Base-by-base conservation (phyloP, 805 yeast genomes). In the Sungouiozyma ichnusensis region DNA sequence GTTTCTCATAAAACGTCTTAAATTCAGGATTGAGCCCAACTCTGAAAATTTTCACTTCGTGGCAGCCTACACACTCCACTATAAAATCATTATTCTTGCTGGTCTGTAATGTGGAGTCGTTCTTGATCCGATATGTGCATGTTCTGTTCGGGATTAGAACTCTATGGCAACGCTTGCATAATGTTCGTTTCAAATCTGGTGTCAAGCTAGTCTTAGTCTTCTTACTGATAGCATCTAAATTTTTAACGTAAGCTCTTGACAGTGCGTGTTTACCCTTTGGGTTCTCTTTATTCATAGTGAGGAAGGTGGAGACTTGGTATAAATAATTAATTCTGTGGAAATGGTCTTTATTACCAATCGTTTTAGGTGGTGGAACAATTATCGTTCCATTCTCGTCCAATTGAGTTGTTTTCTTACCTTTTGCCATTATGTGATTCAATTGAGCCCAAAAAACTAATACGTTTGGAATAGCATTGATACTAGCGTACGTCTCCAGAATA, bases 91-190 rank as follows among this genome's bases (percentile, higher is more conserved):
- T 82, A 47, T 67, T 64, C 17, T 61, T 55, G 0, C 63, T 67
- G 16, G 76, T 44, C 13, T 31, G 17, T 13, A 27, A 33, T 27
- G 29, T 43, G 34, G 37, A 19, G 8, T 33, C 4, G 11, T 71
- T 14, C 39, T 40, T n/a, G 4, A 51, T 79, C 76, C 29, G 60
- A 39, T 71, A 52, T 16, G 71, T 29, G 15, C 46, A 46, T 4
- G 46, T 68, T 15, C 65, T 39, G 0, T 79, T 81, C 0, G 81
- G 76, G 1, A 75, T 52, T 46, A 73, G 62, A 8, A 72, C 45
- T 7, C 76, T 57, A 36, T 72, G 62, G 58, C 95, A 86, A 32
- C 62, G 63, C 51, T 84, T 85, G 60, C 95, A 86, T 14, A 79
- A 54, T 0, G 72, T 67, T 49, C 94, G 67, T 58, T 86, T 86